phyloP scores from a whole-genome alignment of 1,284 basidiomycete species.

The Omphalotus olearius region DNA sequence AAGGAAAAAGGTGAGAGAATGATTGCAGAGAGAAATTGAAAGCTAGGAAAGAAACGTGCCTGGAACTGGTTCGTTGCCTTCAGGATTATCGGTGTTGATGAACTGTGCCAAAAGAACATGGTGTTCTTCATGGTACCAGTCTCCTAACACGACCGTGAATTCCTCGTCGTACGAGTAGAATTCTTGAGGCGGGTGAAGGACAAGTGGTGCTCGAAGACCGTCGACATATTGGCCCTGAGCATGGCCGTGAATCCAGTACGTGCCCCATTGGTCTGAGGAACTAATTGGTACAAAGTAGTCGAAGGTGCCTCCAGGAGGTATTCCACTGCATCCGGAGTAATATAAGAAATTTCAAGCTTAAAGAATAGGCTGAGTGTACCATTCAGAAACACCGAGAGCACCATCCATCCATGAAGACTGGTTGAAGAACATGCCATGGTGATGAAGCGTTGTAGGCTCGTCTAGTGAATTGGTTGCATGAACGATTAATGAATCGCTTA shows the following conservation, averaged over 20 bases:
- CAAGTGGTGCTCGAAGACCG: constrained; percentile 75
- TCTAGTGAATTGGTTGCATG: constrained; percentile 76
- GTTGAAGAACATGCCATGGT: constrained; percentile 94
- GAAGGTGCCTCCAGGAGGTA: constrained; percentile 72
- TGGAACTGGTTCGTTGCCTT: constrained; percentile 84
- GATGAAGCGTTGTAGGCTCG: constrained; percentile 63
- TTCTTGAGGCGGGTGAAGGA: constrained; percentile 66
- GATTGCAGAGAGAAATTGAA: background rate
- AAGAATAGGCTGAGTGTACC: constrained; percentile 37
- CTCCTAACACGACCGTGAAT: constrained; percentile 78
- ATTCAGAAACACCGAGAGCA: constrained; percentile 79
- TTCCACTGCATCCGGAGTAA: constrained; percentile 52
- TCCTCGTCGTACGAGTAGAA: constrained; percentile 84
- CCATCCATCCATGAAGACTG: constrained; percentile 85
- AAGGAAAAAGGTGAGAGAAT: background rate
- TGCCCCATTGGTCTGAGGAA: constrained; percentile 69
- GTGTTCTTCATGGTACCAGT: constrained; percentile 85
- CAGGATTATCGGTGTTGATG: constrained; percentile 71
- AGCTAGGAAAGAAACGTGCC: constrained; percentile 32
- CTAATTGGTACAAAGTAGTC: constrained; percentile 78
- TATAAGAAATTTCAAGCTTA: constrained; percentile 18
- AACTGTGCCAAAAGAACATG: constrained; percentile 61
- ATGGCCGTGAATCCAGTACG: constrained; percentile 86
- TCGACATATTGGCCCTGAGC: constrained; percentile 83
- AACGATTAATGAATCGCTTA: constrained; percentile 68